Conservation (phyloP, 192 early-diverging fungal genomes). For the Dimargaris xerosporica region DNA sequence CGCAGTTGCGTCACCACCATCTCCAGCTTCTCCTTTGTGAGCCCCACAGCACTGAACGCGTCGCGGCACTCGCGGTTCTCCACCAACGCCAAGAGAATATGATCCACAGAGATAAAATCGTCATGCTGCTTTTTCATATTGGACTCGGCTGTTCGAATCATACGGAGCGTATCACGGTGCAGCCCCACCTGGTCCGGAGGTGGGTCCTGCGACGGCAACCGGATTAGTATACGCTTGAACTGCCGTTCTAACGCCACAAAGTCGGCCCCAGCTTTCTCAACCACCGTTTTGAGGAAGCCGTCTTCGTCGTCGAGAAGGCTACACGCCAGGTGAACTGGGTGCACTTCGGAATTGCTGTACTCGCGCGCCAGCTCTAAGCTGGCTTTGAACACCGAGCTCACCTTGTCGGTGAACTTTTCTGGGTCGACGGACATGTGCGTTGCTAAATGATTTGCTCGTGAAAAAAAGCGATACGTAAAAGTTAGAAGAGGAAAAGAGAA, state of each 20-base stretch:
- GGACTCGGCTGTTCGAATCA: slow-evolving; percentile 61
- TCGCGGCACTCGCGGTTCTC: slow-evolving; percentile 47
- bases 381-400: slow-evolving; percentile 43
- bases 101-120: slow-evolving; percentile 74
- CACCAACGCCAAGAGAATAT: slow-evolving; percentile 68
- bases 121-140: slow-evolving; percentile 80
- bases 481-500: background rate
- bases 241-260: slow-evolving; percentile 54
- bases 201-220: slow-evolving; percentile 71
- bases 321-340: slow-evolving; percentile 66
- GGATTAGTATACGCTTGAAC: slow-evolving; percentile 61
- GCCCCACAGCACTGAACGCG: slow-evolving; percentile 48
- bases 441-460: background rate
- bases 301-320: slow-evolving; percentile 74
- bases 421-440: slow-evolving; percentile 28
- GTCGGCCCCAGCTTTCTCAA: slow-evolving; percentile 77
- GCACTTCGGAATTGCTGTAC: slow-evolving; percentile 53
- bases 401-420: slow-evolving; percentile 78
- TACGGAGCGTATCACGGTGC: slow-evolving; percentile 36
- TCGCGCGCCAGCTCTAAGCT: slow-evolving; percentile 59
- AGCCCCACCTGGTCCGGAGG: slow-evolving; percentile 61
- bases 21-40: slow-evolving; percentile 54
- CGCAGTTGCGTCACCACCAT: slow-evolving; percentile 57
- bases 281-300: slow-evolving; percentile 56
- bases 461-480: background rate